Conservation (phyloP, 495 filamentous ascomycete species). For the Clavariopsis aquatica region DNA sequence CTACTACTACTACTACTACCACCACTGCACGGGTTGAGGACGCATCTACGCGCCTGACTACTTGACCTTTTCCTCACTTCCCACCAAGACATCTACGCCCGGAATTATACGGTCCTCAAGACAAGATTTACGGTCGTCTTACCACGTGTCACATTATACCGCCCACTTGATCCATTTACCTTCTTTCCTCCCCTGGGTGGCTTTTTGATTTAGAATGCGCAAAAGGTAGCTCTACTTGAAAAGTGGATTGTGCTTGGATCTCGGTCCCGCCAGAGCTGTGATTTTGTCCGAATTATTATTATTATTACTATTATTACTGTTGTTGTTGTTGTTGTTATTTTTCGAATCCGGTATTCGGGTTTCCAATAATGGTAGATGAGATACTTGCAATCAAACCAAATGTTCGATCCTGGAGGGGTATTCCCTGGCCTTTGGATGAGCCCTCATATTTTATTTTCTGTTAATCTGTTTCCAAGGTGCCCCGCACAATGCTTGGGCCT, state of each 20-base stretch:
- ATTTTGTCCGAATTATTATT: too few species aligned
- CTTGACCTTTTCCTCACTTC: not conserved
- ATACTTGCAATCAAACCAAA: conserved; percentile 1
- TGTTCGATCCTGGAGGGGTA: not conserved
- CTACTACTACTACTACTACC: too few species aligned
- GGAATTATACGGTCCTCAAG: not conserved
- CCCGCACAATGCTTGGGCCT: too few species aligned
- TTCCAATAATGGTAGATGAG: conserved; percentile 1
- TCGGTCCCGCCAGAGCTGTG: not conserved
- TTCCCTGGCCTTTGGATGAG: too few species aligned
- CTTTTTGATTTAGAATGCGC: not conserved
- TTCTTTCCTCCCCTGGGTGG: not conserved
- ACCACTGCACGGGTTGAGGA: not conserved
- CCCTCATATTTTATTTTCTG: too few species aligned
- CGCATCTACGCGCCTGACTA: not conserved
- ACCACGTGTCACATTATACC: too few species aligned
- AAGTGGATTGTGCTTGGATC: not conserved
- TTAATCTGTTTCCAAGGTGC: too few species aligned
- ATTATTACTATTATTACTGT: too few species aligned
- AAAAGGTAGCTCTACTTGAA: not conserved
- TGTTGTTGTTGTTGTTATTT: not conserved
- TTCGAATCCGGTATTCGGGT: not conserved
- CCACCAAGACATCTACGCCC: not conserved
- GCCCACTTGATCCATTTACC: too few species aligned
- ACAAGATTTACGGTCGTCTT: conserved; percentile 3